A percentile compares a stretch with the other conserved stretches of the same genome.
phyloP scores from a whole-genome alignment of 1,284 basidiomycete species.

The Tetrapyrgos nigripes region DNA sequence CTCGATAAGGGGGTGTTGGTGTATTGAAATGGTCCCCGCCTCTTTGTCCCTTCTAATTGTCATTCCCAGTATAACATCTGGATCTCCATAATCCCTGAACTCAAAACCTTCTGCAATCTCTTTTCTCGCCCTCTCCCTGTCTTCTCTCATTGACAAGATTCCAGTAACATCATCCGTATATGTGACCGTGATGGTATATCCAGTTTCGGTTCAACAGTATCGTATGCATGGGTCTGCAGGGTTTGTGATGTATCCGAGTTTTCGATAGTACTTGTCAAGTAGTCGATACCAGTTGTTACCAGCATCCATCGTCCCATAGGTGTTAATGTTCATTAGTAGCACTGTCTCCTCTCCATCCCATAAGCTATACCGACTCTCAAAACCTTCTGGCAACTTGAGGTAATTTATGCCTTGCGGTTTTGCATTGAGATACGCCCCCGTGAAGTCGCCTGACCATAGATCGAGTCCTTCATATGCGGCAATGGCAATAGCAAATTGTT shows the following conservation, averaged over 20 bases:
- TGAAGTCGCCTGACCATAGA: conserved; percentile 7
- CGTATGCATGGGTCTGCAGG: conserved; percentile 12
- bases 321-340: background rate
- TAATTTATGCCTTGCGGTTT: background rate
- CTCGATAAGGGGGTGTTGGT: conserved; percentile 30
- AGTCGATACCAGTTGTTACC: conserved; percentile 6
- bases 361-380: background rate
- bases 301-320: conserved; percentile 12
- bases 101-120: background rate
- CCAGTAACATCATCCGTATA: conserved; percentile 13
- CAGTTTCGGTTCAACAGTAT: background rate
- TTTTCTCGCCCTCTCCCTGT: background rate
- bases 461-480: background rate
- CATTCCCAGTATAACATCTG: background rate
- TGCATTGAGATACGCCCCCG: conserved; percentile 5
- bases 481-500: background rate
- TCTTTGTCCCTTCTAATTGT: background rate
- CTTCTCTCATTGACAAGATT: background rate
- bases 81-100: background rate
- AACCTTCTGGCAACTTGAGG: conserved; percentile 5
- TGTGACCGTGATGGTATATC: conserved; percentile 6
- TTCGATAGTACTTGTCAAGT: background rate
- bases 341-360: background rate
- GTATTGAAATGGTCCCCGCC: conserved; percentile 21
- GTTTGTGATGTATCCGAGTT: background rate